phyloP scores from a whole-genome alignment of 108 stramenopile genomes.

The Nitzschia sp. region DNA sequence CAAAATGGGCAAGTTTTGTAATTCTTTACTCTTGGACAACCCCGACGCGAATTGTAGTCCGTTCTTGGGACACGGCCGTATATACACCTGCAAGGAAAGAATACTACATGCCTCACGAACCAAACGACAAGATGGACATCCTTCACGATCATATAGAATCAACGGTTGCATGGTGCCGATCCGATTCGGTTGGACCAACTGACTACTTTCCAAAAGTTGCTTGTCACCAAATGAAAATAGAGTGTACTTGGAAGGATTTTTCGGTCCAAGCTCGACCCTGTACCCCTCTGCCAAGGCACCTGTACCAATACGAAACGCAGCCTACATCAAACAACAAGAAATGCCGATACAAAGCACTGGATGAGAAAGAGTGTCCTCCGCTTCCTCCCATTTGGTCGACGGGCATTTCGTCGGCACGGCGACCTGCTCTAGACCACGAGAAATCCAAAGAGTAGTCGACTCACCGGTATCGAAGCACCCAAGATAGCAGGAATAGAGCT shows the following conservation, averaged over 20 bases:
- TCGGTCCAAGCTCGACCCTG: background rate
- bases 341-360: too few relatives aligned
- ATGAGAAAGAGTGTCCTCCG: too few relatives aligned
- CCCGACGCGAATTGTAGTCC: constrained; percentile 32
- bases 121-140: constrained; percentile 71
- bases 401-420: too few relatives aligned
- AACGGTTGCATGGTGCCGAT: constrained; percentile 35
- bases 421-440: too few relatives aligned
- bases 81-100: constrained; percentile 69
- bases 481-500: background rate
- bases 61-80: constrained; percentile 56
- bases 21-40: constrained; percentile 31
- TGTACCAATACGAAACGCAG: background rate
- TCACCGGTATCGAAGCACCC: background rate
- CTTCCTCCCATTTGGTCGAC: too few relatives aligned
- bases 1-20: constrained; percentile 65
- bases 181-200: background rate
- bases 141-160: constrained; percentile 83
- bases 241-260: background rate
- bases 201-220: background rate
- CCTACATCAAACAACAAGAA: background rate
- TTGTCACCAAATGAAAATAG: constrained; percentile 3
- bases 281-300: constrained; percentile 1
- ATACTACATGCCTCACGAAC: constrained; percentile 79
- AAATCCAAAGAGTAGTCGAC: too few relatives aligned